These are phyloP conservation scores for Lepidopterella palustris DNA, from an alignment of 495 filamentous ascomycete genomes.

Conservation along the genomic window DNA sequence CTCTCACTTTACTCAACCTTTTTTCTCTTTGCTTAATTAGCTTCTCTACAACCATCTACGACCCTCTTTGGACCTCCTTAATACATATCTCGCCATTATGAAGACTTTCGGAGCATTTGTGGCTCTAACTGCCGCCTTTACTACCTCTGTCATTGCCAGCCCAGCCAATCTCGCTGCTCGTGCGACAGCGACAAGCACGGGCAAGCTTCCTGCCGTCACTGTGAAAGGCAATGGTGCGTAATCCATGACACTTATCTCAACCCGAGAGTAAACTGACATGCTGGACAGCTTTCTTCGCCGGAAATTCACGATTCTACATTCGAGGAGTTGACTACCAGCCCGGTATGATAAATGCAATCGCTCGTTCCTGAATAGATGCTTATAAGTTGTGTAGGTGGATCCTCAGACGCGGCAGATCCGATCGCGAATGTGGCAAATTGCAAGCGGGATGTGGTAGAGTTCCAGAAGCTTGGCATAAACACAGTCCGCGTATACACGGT, in stretches of 20 bases:
- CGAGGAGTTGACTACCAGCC: conserved; percentile 95
- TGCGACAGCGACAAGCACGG: conserved; percentile 16
- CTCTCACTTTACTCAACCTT: background rate
- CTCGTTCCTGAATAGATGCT: background rate
- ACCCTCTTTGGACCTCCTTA: background rate
- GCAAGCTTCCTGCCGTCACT: conserved; percentile 34
- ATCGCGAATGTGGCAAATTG: conserved; percentile 65
- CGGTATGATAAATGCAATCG: conserved; percentile 32
- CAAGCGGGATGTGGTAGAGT: conserved; percentile 75
- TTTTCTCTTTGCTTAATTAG: background rate
- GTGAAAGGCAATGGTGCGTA: conserved; percentile 42
- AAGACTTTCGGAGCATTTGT: conserved; percentile 22
- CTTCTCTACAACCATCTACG: background rate
- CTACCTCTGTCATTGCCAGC: conserved; percentile 12
- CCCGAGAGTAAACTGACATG: conserved; percentile 21
- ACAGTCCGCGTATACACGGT: conserved; percentile 89
- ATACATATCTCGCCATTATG: conserved; percentile 20
- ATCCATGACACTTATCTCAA: background rate
- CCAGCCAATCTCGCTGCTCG: conserved; percentile 24
- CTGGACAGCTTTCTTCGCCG: conserved; percentile 73
- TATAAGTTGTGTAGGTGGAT: conserved; percentile 48
- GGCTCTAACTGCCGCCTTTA: conserved; percentile 19
- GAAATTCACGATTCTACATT: conserved; percentile 79
- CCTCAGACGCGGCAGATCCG: conserved; percentile 69
- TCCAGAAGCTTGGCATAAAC: conserved; percentile 83